These are phyloP conservation scores for Kalanchoe fedtschenkoi DNA, from an alignment of 164 flowering plant genomes.

Conservation along the genomic window DNA sequence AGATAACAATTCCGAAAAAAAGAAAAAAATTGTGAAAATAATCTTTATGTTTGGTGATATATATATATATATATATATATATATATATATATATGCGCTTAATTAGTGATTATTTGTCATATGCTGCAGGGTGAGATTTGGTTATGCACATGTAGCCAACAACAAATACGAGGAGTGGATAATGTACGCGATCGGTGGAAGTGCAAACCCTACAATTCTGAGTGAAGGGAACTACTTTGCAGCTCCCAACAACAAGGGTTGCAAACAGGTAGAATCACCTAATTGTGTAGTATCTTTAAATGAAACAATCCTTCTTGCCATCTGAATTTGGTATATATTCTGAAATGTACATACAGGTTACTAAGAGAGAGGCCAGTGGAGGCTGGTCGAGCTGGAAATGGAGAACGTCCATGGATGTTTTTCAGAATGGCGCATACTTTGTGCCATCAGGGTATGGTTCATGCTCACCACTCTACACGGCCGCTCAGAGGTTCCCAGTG, in stretches of 20 bases:
- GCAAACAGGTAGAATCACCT: constrained; percentile 44
- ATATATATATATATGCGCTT: background rate
- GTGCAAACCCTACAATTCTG: constrained; percentile 55
- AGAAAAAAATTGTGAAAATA: background rate
- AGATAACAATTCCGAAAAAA: background rate
- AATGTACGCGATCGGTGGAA: constrained; percentile 66
- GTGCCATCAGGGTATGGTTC: constrained; percentile 66
- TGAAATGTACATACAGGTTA: constrained; percentile 31
- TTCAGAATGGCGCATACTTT: constrained; percentile 69
- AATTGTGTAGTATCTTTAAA: background rate
- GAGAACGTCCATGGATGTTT: constrained; percentile 52
- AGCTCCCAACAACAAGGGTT: constrained; percentile 20
- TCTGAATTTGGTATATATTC: background rate
- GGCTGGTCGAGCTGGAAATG: constrained; percentile 71
- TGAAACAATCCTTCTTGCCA: background rate
- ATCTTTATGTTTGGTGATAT: background rate
- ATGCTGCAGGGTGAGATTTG: constrained; percentile 41
- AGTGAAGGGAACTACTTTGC: constrained; percentile 52
- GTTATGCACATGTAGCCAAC: constrained; percentile 64
- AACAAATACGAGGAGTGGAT: constrained; percentile 48
- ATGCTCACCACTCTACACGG: constrained; percentile 33
- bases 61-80: background rate
- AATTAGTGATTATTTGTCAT: background rate
- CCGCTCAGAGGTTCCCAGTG: constrained; percentile 31
- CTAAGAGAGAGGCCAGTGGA: constrained; percentile 39